Base-by-base conservation (phyloP, 2,329 filamentous ascomycete species). In the Colletotrichum coccodes region DNA sequence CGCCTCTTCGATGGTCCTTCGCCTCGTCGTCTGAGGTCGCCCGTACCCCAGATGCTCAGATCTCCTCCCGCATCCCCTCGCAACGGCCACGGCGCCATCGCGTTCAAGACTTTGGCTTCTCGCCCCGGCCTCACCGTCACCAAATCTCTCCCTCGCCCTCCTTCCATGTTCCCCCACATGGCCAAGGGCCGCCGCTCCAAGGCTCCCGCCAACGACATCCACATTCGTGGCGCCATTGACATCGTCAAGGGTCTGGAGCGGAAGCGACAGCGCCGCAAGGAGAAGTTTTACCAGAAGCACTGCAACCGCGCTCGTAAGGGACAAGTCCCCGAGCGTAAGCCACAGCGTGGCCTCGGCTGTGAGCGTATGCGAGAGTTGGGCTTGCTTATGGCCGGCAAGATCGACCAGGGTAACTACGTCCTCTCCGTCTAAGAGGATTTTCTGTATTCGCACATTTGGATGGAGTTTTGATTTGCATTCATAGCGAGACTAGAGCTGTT, bases 171-270 rank as follows among this genome's bases (percentile, higher is more conserved):
- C 78, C 89, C 85, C 40, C 83, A 86, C 52, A 78, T 83, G 74
- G 81, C 85, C 74, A 80, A 85, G 70, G 75, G 77, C 71, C 80
- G 84, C 60, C 71, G 78, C 71, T 62, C 79, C 59, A 80, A 79
- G 63, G 56, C 73, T 14, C 58, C 76, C 58, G 68, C 72, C 18
- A 76, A 77, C 56, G 87, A 91, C 58, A 82, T 89, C 47, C 94
- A 96, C 71, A 88, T 94, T 11, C 92, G 96, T 71, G 94, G 94
- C n/a, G 95, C 96, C 40, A 97, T 99, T 73, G 96, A 98, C 80
- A 99, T 98, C 70, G 93, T 98, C 80, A 97, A 97, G 79, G 96
- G 96, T 9, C 88, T 99, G 1, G 96, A 99, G 83, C 92, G 93
- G 81, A 98, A 97, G 84, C 92, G 95, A 30, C 93, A 96, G 82